phyloP scores from a whole-genome alignment of 1,284 basidiomycete genomes.

The Pterula multifida region DNA sequence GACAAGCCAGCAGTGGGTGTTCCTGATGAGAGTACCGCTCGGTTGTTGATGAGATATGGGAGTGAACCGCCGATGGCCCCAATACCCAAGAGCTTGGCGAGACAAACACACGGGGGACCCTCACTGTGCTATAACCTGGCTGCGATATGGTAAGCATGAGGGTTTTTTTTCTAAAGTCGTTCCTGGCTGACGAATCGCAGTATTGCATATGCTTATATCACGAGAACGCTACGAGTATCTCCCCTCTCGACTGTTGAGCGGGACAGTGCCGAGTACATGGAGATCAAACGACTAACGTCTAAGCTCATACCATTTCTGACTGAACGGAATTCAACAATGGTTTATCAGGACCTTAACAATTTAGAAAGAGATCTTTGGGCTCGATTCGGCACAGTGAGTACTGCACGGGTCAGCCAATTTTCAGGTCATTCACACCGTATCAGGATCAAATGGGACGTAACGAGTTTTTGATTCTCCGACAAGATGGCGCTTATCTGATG shows the following conservation, averaged over 20 bases:
- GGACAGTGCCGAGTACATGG: slow-evolving; percentile 28
- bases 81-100: slow-evolving; percentile 37
- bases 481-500: slow-evolving; percentile 38
- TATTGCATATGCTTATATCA: slow-evolving; percentile 52
- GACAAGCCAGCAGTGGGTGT: slow-evolving; percentile 18
- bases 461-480: slow-evolving; percentile 38
- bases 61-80: slow-evolving; percentile 30
- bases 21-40: slow-evolving; percentile 4
- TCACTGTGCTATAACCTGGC: slow-evolving; percentile 53
- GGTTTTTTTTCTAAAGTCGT: neutral
- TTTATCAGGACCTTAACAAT: slow-evolving; percentile 34
- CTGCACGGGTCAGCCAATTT: slow-evolving; percentile 1
- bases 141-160: slow-evolving; percentile 44
- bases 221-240: slow-evolving; percentile 46
- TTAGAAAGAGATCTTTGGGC: slow-evolving; percentile 53
- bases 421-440: slow-evolving; percentile 7
- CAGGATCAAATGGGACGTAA: slow-evolving; percentile 34
- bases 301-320: slow-evolving; percentile 49
- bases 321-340: slow-evolving; percentile 38
- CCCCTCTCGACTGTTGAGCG: slow-evolving; percentile 31
- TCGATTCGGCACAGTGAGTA: slow-evolving; percentile 36
- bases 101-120: slow-evolving; percentile 24
- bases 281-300: slow-evolving; percentile 34
- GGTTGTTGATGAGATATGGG: slow-evolving; percentile 18
- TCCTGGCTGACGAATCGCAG: slow-evolving; percentile 22